phyloP scores from a whole-genome alignment of 805 yeast species.

The Nakazawaea ernobii region DNA sequence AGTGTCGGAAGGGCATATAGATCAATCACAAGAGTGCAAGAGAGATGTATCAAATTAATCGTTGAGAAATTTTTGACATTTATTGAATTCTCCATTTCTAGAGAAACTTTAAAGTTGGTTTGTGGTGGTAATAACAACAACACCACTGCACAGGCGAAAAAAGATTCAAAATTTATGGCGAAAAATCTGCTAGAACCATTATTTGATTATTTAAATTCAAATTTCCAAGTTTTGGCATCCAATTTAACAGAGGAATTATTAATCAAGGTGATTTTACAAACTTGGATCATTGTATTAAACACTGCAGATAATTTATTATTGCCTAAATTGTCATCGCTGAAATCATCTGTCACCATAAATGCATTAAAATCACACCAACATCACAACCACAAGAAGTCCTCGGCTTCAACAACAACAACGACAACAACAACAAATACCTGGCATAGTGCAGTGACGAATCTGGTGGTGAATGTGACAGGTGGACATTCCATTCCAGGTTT shows the following conservation, averaged over 20 bases:
- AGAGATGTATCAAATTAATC: conserved; percentile 60
- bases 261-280: conserved; percentile 61
- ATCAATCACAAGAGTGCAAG: conserved; percentile 56
- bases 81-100: conserved; percentile 30
- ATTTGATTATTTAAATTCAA: conserved; percentile 67
- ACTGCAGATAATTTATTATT: conserved; percentile 67
- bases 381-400: background rate
- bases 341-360: conserved; percentile 15
- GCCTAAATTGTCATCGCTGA: conserved; percentile 58
- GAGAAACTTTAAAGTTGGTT: conserved; percentile 45
- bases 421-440: no score
- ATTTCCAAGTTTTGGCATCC: conserved; percentile 57
- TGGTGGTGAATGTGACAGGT: conserved; percentile 44
- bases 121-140: conserved; percentile 45
- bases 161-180: conserved; percentile 37
- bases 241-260: conserved; percentile 50
- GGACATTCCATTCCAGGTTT: conserved; percentile 36
- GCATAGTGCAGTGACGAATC: conserved; percentile 41
- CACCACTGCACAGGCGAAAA: conserved; percentile 36
- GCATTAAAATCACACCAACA: conserved; percentile 11
- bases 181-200: conserved; percentile 68
- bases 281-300: conserved; percentile 72
- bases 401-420: conserved; percentile 5
- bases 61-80: conserved; percentile 68
- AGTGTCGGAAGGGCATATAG: conserved; percentile 74